These are phyloP conservation scores for Botrytis galanthina DNA, from an alignment of 2,329 filamentous ascomycete genomes.

Conservation along the genomic window DNA sequence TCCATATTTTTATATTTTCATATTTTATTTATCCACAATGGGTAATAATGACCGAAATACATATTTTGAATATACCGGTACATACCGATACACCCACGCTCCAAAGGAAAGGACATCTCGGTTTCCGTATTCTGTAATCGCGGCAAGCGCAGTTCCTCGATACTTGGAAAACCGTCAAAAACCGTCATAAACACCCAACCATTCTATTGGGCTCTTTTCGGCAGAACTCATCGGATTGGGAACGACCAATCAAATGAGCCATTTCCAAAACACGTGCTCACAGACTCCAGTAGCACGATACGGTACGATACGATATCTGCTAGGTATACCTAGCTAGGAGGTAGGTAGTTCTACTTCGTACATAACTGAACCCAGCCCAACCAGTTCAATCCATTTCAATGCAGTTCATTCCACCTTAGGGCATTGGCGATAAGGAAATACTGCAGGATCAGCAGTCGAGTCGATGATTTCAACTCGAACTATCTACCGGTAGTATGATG, in stretches of 20 bases:
- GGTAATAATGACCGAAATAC: neutral
- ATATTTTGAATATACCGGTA: neutral
- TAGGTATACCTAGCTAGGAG: too few species aligned
- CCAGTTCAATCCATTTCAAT: neutral
- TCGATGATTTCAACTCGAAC: neutral
- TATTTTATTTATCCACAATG: neutral
- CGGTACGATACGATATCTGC: neutral
- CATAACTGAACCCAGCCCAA: neutral
- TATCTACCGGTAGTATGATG: too few species aligned
- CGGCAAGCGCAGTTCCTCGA: neutral
- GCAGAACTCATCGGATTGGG: neutral
- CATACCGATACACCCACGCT: neutral
- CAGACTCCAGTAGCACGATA: neutral
- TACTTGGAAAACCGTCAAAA: neutral
- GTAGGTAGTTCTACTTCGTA: too few species aligned
- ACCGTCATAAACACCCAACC: neutral
- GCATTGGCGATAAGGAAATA: neutral
- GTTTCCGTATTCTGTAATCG: neutral
- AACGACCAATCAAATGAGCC: neutral
- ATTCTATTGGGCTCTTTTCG: neutral
- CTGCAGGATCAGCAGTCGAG: neutral
- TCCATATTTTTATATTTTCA: neutral
- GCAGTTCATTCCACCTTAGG: neutral
- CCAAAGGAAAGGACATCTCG: neutral
- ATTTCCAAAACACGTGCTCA: neutral